Conservation (phyloP, 768 basidiomycete genomes). For the Collybia sp. region DNA sequence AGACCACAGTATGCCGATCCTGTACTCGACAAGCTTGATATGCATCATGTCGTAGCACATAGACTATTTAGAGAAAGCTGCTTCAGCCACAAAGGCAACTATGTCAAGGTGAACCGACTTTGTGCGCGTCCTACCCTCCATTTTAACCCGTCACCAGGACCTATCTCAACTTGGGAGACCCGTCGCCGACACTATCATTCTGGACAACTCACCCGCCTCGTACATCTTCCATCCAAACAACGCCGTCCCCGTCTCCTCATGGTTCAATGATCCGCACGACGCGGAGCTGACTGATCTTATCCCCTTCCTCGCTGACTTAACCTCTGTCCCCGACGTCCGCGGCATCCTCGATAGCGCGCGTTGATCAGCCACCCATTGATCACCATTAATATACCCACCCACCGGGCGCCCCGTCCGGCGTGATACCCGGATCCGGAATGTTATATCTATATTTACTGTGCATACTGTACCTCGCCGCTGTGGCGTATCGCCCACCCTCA, state of each 20-base stretch:
- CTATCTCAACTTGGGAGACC: constrained; percentile 95
- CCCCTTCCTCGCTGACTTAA: constrained; percentile 88
- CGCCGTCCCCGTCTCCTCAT: constrained; percentile 96
- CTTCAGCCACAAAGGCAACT: constrained; percentile 98
- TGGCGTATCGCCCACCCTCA: no score
- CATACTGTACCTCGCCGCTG: no score
- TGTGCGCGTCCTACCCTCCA: background rate
- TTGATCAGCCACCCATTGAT: constrained; percentile 20
- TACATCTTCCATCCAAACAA: constrained; percentile 99
- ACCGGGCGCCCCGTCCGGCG: no score
- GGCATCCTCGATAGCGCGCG: constrained; percentile 84
- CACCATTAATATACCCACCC: no score
- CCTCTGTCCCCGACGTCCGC: constrained; percentile 80
- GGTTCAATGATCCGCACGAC: constrained; percentile 99
- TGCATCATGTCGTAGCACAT: constrained; percentile 87
- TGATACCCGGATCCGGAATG: no score
- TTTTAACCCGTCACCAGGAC: constrained; percentile 51
- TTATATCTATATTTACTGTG: no score
- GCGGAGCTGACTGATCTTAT: constrained; percentile 94
- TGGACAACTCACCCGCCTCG: constrained; percentile 98
- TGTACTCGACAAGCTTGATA: constrained; percentile 93
- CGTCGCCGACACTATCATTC: constrained; percentile 90
- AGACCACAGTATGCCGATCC: constrained; percentile 90
- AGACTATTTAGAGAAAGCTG: constrained; percentile 96
- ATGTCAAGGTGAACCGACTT: constrained; percentile 78